These are phyloP conservation scores for Brassica nigra DNA, from an alignment of 345 rosid species.

Conservation along the genomic window DNA sequence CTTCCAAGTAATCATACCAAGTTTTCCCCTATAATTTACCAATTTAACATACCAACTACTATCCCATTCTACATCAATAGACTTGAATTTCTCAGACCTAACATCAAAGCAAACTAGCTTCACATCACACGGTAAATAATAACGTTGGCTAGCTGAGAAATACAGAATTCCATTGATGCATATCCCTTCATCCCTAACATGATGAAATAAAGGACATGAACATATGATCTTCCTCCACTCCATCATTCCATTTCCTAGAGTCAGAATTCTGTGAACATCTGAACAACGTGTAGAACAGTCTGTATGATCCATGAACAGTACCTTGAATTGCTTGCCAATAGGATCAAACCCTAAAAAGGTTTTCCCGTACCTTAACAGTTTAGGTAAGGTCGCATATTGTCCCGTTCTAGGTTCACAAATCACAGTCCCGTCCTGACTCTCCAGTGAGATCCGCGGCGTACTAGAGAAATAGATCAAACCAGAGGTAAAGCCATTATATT, in stretches of 20 bases:
- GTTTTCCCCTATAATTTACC: constrained; percentile 13
- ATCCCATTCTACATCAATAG: background rate
- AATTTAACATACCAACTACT: background rate
- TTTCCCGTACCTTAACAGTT: no score
- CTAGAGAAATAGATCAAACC: constrained; percentile 12
- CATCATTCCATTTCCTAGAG: background rate
- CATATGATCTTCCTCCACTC: background rate
- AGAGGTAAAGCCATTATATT: background rate
- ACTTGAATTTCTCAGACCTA: background rate
- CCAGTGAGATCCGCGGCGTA: background rate
- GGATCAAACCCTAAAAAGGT: background rate
- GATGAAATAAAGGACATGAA: background rate
- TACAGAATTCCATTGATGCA: constrained; percentile 23
- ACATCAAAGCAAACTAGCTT: background rate
- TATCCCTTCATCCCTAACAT: background rate
- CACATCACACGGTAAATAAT: background rate
- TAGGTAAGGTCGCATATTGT: constrained; percentile 5
- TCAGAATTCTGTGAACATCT: background rate
- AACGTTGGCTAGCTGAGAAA: background rate
- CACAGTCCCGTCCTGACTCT: background rate
- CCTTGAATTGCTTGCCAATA: background rate
- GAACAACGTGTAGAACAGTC: background rate
- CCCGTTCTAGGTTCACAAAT: constrained; percentile 8
- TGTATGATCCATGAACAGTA: background rate
- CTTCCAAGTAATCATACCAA: background rate